Conservation (phyloP, 139 green algal genomes). For the Dunaliella primolecta region DNA sequence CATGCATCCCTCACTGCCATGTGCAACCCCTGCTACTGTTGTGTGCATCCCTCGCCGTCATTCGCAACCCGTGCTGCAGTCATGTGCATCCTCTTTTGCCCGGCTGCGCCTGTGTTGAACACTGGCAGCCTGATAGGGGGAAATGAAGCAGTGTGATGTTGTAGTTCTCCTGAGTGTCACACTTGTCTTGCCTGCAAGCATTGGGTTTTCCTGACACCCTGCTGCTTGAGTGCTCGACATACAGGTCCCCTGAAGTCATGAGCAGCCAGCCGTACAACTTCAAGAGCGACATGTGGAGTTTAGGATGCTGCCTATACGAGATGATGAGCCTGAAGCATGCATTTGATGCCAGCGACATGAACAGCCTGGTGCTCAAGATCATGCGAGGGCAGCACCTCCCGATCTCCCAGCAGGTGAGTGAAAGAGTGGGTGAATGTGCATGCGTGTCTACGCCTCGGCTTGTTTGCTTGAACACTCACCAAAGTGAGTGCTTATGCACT, state of each 20-base stretch:
- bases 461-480: background rate
- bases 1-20: too few relatives aligned
- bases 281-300: conserved; percentile 61
- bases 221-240: too few relatives aligned
- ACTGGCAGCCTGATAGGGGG: too few relatives aligned
- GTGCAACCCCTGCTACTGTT: too few relatives aligned
- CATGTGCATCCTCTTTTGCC: too few relatives aligned
- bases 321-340: conserved; percentile 55
- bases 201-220: too few relatives aligned
- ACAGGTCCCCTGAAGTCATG: conserved; percentile 48
- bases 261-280: conserved; percentile 53
- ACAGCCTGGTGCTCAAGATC: conserved; percentile 46
- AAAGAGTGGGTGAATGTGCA: background rate
- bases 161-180: too few relatives aligned
- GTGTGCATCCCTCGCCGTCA: too few relatives aligned
- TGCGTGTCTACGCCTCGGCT: background rate
- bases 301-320: conserved; percentile 65
- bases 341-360: conserved; percentile 52
- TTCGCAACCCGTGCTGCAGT: too few relatives aligned
- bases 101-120: too few relatives aligned
- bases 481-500: background rate
- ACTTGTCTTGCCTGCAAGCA: too few relatives aligned
- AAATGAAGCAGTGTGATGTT: too few relatives aligned
- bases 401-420: conserved; percentile 21
- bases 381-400: conserved; percentile 47